Evolutionary conservation across 202 grass and related monocot species (phyloP).

Genomic region (Setaria italica): DNA sequence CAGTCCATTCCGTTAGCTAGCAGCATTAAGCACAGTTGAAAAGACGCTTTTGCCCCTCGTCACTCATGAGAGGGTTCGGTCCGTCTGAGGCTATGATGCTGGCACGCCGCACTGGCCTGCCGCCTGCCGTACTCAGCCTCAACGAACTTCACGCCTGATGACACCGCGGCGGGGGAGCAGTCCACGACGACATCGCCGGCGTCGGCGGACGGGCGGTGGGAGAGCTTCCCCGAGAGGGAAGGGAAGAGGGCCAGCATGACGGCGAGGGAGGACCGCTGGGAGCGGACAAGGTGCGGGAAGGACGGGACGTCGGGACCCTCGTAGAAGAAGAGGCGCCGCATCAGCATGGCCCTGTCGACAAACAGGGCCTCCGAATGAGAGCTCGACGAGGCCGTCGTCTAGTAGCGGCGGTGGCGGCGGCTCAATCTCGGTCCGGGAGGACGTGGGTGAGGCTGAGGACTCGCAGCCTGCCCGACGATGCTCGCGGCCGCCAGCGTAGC

Average conservation of each 20-base stretch:
- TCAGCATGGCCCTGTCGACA: neutral
- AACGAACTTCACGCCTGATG: neutral
- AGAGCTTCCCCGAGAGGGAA: neutral
- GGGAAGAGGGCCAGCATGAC: neutral
- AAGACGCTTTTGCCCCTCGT: too few species aligned
- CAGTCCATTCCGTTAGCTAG: too few species aligned
- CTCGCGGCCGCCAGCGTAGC: too few species aligned
- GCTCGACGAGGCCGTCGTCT: neutral
- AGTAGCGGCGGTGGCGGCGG: neutral
- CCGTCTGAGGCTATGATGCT: too few species aligned
- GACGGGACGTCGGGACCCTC: conserved; percentile 5
- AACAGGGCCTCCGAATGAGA: conserved; percentile 25
- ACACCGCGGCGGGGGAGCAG: neutral
- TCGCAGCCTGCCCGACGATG: neutral
- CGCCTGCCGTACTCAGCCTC: neutral
- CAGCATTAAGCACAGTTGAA: too few species aligned
- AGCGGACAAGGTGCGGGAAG: neutral
- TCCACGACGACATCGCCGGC: neutral
- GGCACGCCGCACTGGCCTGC: neutral
- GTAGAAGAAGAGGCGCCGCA: conserved; percentile 47
- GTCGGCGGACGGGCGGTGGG: neutral
- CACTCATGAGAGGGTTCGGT: too few species aligned
- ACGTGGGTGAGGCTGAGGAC: conserved; percentile 15
- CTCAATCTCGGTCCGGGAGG: neutral
- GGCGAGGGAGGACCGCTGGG: conserved; percentile 7